Percentiles rank a stretch among this genome's conserved stretches.
Evolutionary conservation across 1,284 basidiomycete genomes (phyloP).

Genomic region (Rugosomyces carneus): DNA sequence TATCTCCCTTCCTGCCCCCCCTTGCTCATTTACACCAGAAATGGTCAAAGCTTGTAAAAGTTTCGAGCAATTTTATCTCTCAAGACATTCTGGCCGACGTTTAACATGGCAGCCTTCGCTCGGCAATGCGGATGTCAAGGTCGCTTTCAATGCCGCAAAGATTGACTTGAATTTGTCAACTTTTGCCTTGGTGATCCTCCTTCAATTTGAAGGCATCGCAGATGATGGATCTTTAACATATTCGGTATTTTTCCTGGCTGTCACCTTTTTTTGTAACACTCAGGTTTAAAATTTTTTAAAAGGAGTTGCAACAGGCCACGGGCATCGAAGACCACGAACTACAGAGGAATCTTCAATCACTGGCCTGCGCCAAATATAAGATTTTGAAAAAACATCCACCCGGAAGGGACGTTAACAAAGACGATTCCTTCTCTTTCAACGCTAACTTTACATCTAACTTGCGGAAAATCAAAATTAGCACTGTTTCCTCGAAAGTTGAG

Average conservation of each 20-base stretch:
- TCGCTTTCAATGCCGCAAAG: slow-evolving; percentile 71
- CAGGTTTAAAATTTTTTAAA: background rate
- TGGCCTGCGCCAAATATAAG: slow-evolving; percentile 97
- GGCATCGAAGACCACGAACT: slow-evolving; percentile 75
- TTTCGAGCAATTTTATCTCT: slow-evolving; percentile 90
- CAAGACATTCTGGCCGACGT: slow-evolving; percentile 83
- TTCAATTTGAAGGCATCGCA: slow-evolving; percentile 77
- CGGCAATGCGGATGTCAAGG: slow-evolving; percentile 87
- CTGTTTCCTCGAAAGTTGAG: slow-evolving; percentile 84
- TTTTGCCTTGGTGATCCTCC: slow-evolving; percentile 81
- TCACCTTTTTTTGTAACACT: background rate
- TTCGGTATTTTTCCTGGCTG: slow-evolving; percentile 38
- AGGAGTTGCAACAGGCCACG: slow-evolving; percentile 73
- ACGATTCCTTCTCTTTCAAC: slow-evolving; percentile 91
- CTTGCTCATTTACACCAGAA: slow-evolving; percentile 63
- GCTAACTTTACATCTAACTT: slow-evolving; percentile 72
- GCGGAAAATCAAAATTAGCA: slow-evolving; percentile 92
- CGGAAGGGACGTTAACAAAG: slow-evolving; percentile 70
- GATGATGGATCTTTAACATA: slow-evolving; percentile 73
- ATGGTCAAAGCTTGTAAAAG: slow-evolving; percentile 64
- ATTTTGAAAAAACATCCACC: slow-evolving; percentile 89
- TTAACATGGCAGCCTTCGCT: slow-evolving; percentile 93
- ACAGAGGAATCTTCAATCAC: slow-evolving; percentile 87
- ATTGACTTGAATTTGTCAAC: slow-evolving; percentile 96
- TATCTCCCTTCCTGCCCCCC: slow-evolving; percentile 54